A percentile compares a stretch with the other conserved stretches of the same genome.
Evolutionary conservation across 352 stramenopile genomes (phyloP).

Genomic region (Globisporangium uncinulatum): DNA sequence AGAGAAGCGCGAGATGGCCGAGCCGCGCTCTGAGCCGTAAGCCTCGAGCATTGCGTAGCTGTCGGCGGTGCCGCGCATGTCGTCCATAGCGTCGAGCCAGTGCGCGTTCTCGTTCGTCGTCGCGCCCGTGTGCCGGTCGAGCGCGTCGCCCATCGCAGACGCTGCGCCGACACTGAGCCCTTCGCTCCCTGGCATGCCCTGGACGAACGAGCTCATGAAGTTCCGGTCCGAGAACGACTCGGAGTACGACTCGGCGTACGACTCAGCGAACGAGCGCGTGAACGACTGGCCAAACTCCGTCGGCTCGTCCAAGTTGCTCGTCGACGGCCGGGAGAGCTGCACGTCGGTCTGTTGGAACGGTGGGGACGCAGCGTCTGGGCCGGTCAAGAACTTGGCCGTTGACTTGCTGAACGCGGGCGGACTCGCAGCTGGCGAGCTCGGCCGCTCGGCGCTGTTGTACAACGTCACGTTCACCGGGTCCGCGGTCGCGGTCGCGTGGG

Average conservation of each 20-base stretch:
- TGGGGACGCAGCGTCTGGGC: slow-evolving; percentile 15
- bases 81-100: slow-evolving; percentile 35
- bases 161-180: slow-evolving; percentile 13
- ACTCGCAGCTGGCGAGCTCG: background rate
- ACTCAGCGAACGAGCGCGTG: slow-evolving; percentile 35
- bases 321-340: slow-evolving; percentile 35
- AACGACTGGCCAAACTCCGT: slow-evolving; percentile 36
- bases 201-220: slow-evolving; percentile 37
- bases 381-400: slow-evolving; percentile 11
- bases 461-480: slow-evolving; percentile 3
- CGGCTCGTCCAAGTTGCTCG: slow-evolving; percentile 45
- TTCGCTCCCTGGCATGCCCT: slow-evolving; percentile 34
- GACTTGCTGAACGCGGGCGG: slow-evolving; percentile 9
- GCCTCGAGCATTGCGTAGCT: slow-evolving; percentile 82
- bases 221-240: slow-evolving; percentile 38
- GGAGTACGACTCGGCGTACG: slow-evolving; percentile 51
- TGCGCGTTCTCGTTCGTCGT: slow-evolving; percentile 25
- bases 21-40: slow-evolving; percentile 52
- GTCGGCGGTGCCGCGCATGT: slow-evolving; percentile 75
- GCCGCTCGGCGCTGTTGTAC: slow-evolving; percentile 1
- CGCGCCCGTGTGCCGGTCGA: slow-evolving; percentile 6
- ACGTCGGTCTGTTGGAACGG: slow-evolving; percentile 33
- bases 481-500: background rate
- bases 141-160: slow-evolving; percentile 14
- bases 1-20: slow-evolving; percentile 65